Evolutionary conservation across 176 grass and related monocot species (phyloP), one percentile per base, ranked within the genome.

Genomic region (Eleusine coracana): DNA sequence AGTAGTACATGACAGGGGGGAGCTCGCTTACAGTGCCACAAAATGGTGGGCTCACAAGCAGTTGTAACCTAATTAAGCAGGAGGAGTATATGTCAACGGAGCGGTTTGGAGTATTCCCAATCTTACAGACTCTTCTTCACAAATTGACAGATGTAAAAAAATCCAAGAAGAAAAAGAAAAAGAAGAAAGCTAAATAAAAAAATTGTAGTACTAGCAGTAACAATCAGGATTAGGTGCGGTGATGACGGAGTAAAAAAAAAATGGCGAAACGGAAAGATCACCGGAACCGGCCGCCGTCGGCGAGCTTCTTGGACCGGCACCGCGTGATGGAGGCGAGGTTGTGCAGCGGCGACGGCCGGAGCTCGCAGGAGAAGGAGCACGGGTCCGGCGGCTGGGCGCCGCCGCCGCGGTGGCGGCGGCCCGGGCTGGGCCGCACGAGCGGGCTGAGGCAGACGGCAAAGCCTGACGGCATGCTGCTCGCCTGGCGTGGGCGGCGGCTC

Each of bases 361-460:
- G 84, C 44, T 97, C 95, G 73, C 60, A 50, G 17, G 86, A 90
- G 85, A 92, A 90, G 61, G 61, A 20, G 18, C 65, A 62, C 11
- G 55, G 27, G 44, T 87, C 88, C 6, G 83, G 59, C 69, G 71
- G 85, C 34, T 94, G 95, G 58, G 38, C 73, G 28, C 36, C 52
- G 36, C 36, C 52, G 36, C 36, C 46, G 64, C 86, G 88, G 78
- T 76, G 89, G 74, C 61, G 79, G 60, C 74, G 88, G 1, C 83
- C 78, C 25, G 92, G 92, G 83, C 86, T 90, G 42, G 95, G 92
- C 78, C 92, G 68, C 71, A 97, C 88, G 4, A 94, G 95, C 66
- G 95, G 95, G 78, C 95, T 97, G 76, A 97, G 88, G 86, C 90
- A 97, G 66, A 94, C 81, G 18, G 90, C 83, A 46, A 94, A 89